These are phyloP conservation scores for Magnaporthales sp. DNA, from an alignment of 2,329 filamentous ascomycete genomes.

Conservation along the genomic window DNA sequence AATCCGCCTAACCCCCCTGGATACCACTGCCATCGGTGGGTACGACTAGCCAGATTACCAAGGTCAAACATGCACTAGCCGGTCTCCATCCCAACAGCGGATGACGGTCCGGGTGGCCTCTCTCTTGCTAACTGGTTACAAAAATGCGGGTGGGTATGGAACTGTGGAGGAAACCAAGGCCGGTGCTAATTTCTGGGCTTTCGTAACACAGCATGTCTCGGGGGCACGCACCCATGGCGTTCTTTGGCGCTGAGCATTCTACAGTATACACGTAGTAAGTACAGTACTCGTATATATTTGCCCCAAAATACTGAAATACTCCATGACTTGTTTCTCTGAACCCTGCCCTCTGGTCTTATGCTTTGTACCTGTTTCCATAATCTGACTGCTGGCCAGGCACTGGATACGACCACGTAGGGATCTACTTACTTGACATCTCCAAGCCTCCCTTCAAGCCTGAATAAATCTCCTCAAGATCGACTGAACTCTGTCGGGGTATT, in stretches of 20 bases:
- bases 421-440: neutral
- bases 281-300: too few relatives aligned
- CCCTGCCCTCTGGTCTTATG: neutral
- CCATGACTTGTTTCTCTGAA: neutral
- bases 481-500: neutral
- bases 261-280: too few relatives aligned
- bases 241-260: neutral
- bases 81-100: neutral
- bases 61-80: neutral
- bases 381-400: neutral
- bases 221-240: neutral
- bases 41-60: neutral
- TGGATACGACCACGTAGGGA: neutral
- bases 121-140: neutral
- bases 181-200: conserved; percentile 3
- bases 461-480: neutral
- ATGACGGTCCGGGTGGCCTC: neutral
- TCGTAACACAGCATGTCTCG: conserved; percentile 1
- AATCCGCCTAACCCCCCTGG: neutral
- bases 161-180: neutral
- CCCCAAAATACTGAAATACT: neutral
- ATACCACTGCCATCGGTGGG: neutral
- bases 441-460: neutral
- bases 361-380: neutral
- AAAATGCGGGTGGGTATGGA: neutral